Evolutionary conservation across 805 yeast genomes (phyloP), one percentile per base, ranked within the genome.

Genomic region (Zygoascus bituminiphila): DNA sequence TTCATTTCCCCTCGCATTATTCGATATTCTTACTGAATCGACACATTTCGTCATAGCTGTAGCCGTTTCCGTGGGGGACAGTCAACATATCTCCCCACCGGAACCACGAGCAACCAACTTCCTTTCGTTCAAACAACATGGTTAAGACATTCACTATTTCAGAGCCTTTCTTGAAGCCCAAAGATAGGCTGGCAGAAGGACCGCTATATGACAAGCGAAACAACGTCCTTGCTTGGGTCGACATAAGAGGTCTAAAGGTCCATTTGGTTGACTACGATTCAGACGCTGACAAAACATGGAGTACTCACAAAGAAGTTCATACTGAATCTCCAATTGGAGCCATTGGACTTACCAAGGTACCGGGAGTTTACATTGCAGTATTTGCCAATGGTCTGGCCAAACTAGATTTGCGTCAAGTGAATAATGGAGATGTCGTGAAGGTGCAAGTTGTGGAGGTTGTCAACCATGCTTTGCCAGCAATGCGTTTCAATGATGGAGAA

Each of bases 401-500:
- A 38, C 77, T 77, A 31, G 68, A 74, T 57, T 72, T 84, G 19
- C 33, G 46, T 17, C 14, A 15, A 9, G 4, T 22, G 15, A 22
- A 6, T 14, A 47, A 66, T n/a, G 62, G 61, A 2, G 56, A 64
- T 17, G 54, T 64, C 50, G 61, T 60, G 26, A 63, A 64, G 45
- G 49, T 69, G 20, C 53, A 67, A 43, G 57, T 57, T 50, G 67
- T 68, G 54, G 37, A 40, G 19, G 57, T 10, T 17, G 44, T 41
- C 8, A 20, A 41, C 10, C 44, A 41, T 24, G 44, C 17, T 3
- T 4, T 24, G 24, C 44, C 44, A 8, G 36, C 19, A 33, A 41
- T 62, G 62, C 71, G 88, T 58, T 82, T 93, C 38, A 88, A 88
- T 59, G 97, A 88, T 61, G 96, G 96, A 0, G 75, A 78, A 42